Evolutionary conservation across 2,329 filamentous ascomycete genomes (phyloP), one percentile per base, ranked within the genome.

Genomic region (Aspergillus brasiliensis): DNA sequence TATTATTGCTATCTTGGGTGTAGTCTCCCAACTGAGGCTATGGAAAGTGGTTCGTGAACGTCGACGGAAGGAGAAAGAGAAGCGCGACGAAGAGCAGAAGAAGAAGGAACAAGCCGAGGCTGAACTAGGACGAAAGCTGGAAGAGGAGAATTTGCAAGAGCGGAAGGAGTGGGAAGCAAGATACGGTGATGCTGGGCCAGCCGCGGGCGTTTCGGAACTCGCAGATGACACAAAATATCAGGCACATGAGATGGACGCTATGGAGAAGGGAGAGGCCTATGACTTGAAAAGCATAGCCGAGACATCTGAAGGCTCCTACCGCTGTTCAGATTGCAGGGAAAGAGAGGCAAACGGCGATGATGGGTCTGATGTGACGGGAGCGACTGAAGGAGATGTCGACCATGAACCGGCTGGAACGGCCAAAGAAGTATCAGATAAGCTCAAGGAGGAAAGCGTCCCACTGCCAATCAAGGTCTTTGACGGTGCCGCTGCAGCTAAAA

Each of bases 21-120:
- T 97, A 23, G 83, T 96, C 46, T 96, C 91, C 0, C 94, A 98
- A 73, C 81, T 95, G 67, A 91, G 89, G 68, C 80, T 97, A 13
- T 97, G 92, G 92, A 91, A 87, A 63, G 81, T 96, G 7, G 86
- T 97, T 61, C 86, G 82, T 62, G 79, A 82, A 59, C 79, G 80
- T 57, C 75, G 82, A 34, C 75, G 76, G 40, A 80, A 78, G 64
- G 80, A 77, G 61, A 80, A 80, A 38, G 75, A 74, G 21, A 71
- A 77, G n/a, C 75, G 79, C 23, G 69, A 79, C n/a, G 79, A 83
- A 63, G 76, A 87, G 61, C 75, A 82, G 68, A 83, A 88, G 61
- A 85, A 52, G 80, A 82, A 66, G 80, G 75, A 84, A 78, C 67
- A 84, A 52, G 85, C 89, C 63, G 91, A 97, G 71, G 86, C 88